phyloP scores from a whole-genome alignment of 2,329 filamentous ascomycete genomes.

The Penicillium sp. region DNA sequence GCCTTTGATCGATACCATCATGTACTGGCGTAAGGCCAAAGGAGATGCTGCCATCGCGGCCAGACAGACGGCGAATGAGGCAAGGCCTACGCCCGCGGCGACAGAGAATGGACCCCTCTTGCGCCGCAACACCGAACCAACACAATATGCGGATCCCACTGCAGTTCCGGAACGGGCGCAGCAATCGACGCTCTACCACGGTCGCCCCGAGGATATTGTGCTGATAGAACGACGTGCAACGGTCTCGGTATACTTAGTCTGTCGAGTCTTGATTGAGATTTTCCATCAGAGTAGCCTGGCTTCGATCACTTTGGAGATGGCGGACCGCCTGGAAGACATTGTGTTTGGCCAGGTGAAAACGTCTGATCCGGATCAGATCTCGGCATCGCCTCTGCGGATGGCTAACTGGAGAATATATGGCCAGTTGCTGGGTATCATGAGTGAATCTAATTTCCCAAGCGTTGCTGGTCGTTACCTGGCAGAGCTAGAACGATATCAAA shows the following conservation, averaged over 20 bases:
- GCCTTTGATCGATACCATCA: conserved; percentile 91
- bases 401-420: conserved; percentile 96
- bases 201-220: conserved; percentile 65
- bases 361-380: conserved; percentile 73
- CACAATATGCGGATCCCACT: conserved; percentile 45
- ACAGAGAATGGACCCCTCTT: conserved; percentile 49
- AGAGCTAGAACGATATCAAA: conserved; percentile 74
- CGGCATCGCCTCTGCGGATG: conserved; percentile 70
- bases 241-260: conserved; percentile 93
- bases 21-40: conserved; percentile 96
- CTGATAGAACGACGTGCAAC: conserved; percentile 85
- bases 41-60: conserved; percentile 79
- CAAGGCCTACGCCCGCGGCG: conserved; percentile 33
- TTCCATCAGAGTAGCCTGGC: conserved; percentile 82
- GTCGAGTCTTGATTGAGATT: conserved; percentile 87
- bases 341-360: conserved; percentile 94
- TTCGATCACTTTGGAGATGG: conserved; percentile 84
- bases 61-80: conserved; percentile 38
- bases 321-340: conserved; percentile 87
- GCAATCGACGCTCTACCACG: conserved; percentile 36
- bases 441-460: conserved; percentile 80
- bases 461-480: conserved; percentile 77
- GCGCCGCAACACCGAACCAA: conserved; percentile 71
- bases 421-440: conserved; percentile 92
- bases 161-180: conserved; percentile 26